Evolutionary conservation across 2,329 filamentous ascomycete species (phyloP).

Genomic region (Neonectria hederae): DNA sequence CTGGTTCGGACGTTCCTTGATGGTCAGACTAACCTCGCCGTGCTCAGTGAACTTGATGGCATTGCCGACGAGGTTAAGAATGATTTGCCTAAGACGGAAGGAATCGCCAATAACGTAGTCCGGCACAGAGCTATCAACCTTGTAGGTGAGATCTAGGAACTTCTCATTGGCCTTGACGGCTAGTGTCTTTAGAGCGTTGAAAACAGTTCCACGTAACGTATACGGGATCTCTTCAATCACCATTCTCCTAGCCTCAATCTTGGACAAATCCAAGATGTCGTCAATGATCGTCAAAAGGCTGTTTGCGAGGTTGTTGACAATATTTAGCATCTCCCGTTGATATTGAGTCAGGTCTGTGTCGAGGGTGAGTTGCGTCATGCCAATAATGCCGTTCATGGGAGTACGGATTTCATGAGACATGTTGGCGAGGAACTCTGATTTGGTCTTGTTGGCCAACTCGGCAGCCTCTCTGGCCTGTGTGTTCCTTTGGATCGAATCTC

Average conservation of each 20-base stretch:
- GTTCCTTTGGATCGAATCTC: constrained; percentile 96
- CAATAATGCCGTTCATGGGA: constrained; percentile 97
- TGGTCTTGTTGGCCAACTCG: constrained; percentile 96
- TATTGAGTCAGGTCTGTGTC: constrained; percentile 95
- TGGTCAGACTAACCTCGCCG: constrained; percentile 95
- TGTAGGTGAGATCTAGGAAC: constrained; percentile 89
- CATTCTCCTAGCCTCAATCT: constrained; percentile 96
- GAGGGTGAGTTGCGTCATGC: constrained; percentile 95
- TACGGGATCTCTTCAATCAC: constrained; percentile 98
- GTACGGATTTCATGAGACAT: constrained; percentile 88
- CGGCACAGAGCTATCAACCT: constrained; percentile 91
- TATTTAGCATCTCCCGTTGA: constrained; percentile 97
- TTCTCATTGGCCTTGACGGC: constrained; percentile 99
- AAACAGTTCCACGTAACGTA: constrained; percentile 91
- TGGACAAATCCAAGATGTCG: constrained; percentile 77
- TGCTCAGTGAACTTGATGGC: constrained; percentile 99
- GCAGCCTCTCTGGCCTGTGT: constrained; percentile 95
- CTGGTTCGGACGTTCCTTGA: constrained; percentile 72
- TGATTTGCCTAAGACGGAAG: constrained; percentile 95
- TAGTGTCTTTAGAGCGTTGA: constrained; percentile 95
- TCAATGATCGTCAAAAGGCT: constrained; percentile 97
- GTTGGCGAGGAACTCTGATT: constrained; percentile 97
- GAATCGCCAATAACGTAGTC: constrained; percentile 97
- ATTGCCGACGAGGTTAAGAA: constrained; percentile 96
- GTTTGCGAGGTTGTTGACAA: constrained; percentile 96